Percentiles rank a stretch among this genome's conserved stretches.
Conservation (phyloP, 306 rosid species). For the Casuarina glauca region DNA sequence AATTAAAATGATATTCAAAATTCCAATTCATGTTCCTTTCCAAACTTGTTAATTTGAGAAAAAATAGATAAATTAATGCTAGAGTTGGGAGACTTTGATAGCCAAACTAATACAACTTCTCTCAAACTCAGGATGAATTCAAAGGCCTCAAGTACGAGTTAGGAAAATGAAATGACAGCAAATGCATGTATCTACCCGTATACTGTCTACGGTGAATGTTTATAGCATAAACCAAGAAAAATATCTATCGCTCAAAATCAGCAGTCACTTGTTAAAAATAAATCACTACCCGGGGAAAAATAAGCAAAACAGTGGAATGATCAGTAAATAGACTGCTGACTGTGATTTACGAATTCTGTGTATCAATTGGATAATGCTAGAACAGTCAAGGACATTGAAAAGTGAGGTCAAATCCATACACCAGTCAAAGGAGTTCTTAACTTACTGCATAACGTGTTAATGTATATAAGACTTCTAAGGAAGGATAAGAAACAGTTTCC, state of each 20-base stretch:
- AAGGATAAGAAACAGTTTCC: neutral
- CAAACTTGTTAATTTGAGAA: neutral
- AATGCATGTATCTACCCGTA: neutral
- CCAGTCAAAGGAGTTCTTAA: neutral
- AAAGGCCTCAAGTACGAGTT: neutral
- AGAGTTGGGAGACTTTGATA: neutral
- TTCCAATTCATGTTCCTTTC: conserved; percentile 1
- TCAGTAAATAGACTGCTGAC: neutral
- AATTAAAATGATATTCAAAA: conserved; percentile 1
- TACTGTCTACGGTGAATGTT: conserved; percentile 11
- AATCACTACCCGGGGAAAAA: neutral
- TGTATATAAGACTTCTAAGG: neutral
- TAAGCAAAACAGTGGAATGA: neutral
- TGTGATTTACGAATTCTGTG: neutral
- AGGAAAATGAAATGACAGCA: conserved; percentile 3
- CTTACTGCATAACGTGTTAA: neutral
- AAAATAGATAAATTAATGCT: neutral
- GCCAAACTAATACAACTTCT: conserved; percentile 6
- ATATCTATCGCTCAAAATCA: neutral
- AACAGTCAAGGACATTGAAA: neutral
- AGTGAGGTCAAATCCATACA: neutral
- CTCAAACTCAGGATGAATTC: conserved; percentile 10
- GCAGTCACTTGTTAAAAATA: neutral
- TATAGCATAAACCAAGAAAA: neutral
- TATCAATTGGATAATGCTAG: neutral